A percentile compares a stretch with the other conserved stretches of the same genome.
phyloP scores from a whole-genome alignment of 2,329 filamentous ascomycete species.

The Myriangium duriaei region DNA sequence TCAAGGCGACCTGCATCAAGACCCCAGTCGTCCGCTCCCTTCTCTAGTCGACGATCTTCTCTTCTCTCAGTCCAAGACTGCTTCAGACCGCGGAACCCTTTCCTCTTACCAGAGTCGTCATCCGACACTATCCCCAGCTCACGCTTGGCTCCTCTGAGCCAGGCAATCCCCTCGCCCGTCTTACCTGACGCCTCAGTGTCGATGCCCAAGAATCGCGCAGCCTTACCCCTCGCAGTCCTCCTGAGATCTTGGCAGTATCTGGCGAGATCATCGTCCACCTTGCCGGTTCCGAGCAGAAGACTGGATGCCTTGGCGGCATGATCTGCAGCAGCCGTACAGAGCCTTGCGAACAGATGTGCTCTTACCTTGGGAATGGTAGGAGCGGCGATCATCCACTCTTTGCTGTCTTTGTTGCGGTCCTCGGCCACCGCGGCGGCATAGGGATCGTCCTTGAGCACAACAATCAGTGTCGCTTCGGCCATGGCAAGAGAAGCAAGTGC shows the following conservation, averaged over 20 bases:
- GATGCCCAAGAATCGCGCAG: constrained; percentile 80
- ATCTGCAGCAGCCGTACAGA: constrained; percentile 79
- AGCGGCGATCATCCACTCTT: constrained; percentile 92
- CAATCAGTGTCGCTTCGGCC: constrained; percentile 79
- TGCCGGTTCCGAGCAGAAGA: constrained; percentile 33
- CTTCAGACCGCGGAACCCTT: constrained; percentile 52
- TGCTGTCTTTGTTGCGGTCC: constrained; percentile 67
- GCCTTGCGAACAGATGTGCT: constrained; percentile 71
- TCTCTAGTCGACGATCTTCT: constrained; percentile 70
- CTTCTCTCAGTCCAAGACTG: constrained; percentile 64
- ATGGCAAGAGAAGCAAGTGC: constrained; percentile 51
- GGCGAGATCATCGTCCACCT: constrained; percentile 52
- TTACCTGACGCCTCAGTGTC: constrained; percentile 75
- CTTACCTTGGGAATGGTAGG: constrained; percentile 81
- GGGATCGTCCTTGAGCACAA: constrained; percentile 86
- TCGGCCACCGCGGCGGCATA: constrained; percentile 76
- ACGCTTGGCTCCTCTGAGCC: constrained; percentile 65
- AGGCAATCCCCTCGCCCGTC: constrained; percentile 74
- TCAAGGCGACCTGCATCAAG: constrained; percentile 74
- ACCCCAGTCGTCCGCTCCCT: constrained; percentile 55
- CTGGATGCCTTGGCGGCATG: constrained; percentile 64
- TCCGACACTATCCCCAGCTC: constrained; percentile 52
- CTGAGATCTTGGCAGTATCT: constrained; percentile 66
- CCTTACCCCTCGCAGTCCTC: constrained; percentile 65
- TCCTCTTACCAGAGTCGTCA: constrained; percentile 28